Base-by-base conservation (phyloP, 148 eudicot genomes). In the Silene conica region DNA sequence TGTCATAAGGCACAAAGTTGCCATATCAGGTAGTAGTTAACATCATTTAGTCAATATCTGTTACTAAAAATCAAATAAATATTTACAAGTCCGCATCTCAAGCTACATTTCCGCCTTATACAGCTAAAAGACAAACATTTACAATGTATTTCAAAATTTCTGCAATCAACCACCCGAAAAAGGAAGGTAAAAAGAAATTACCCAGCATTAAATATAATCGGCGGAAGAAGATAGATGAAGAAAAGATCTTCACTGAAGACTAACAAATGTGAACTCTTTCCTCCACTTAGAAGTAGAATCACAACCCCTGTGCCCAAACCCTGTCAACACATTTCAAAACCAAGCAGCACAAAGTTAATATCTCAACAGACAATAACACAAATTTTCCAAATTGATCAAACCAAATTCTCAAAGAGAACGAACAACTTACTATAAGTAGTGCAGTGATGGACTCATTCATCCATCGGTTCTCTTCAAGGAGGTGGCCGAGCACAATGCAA, bases 151-250 rank as follows among this genome's bases (percentile, higher is more conserved):
- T 11, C 71, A 19, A 68, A 54, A 11, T 11, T 3, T 45, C 28
- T 21, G 26, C 56, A 43, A 66, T 43, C 25, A 69, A 69, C 8
- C 60, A 13, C 12, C 14, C 15, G 34, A 28, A 16, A 25, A 21
- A 25, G 38, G 34, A 18, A 60, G n/a, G 12, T 1, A 45, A 50
- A 70, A 20, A 18, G 2, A 75, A 38, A 81, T 68, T 79, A 89
- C 94, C 94, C 94, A 8, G 94, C 94, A 83, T 89, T 89, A 62
- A 89, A 89, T 76, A 89, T 89, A 63, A 89, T 89, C 3, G 91
- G 94, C 4, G 91, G 94, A 81, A 89, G 93, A 67, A 89, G 90
- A 80, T 89, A 89, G 74, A 89, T 89, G 69, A 89, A 89, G 87
- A 89, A 87, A 57, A 89, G 86, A 74, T 89, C 92, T 85, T 89